Evolutionary conservation across 2,329 filamentous ascomycete species (phyloP).

Genomic region (Davidsoniella virescens): DNA sequence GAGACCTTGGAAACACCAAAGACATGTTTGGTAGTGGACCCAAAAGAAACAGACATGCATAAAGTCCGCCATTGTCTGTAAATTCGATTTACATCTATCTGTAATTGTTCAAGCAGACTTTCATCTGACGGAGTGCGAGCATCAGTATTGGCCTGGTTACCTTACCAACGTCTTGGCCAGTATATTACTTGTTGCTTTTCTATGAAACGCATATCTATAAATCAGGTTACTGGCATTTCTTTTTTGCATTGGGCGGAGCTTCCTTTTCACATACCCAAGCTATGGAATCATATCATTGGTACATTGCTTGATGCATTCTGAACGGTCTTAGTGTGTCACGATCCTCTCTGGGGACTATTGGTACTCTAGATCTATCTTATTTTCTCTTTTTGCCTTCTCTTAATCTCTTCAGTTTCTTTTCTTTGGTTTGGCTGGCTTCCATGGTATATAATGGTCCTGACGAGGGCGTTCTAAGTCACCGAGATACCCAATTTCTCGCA

Average conservation of each 20-base stretch:
- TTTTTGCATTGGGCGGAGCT: no score
- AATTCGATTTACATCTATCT: not conserved
- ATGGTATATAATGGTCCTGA: slow-evolving; percentile 8
- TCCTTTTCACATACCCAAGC: not conserved
- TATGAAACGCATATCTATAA: no score
- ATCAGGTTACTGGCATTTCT: no score
- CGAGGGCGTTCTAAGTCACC: slow-evolving; percentile 7
- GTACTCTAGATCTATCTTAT: not conserved
- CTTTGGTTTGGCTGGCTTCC: not conserved
- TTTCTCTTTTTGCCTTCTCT: not conserved
- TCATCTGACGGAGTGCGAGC: no score
- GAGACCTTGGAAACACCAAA: slow-evolving; percentile 44
- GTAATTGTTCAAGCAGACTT: no score
- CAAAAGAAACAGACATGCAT: slow-evolving; percentile 36
- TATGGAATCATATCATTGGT: not conserved
- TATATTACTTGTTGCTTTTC: no score
- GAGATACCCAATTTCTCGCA: slow-evolving; percentile 1
- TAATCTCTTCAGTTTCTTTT: not conserved
- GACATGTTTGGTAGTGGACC: slow-evolving; percentile 35
- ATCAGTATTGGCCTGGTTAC: no score
- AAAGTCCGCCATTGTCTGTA: not conserved
- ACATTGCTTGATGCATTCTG: not conserved
- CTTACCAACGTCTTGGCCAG: no score
- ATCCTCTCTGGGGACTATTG: no score
- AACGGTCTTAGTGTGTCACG: no score